Base-by-base conservation (phyloP, 2,329 filamentous ascomycete genomes). In the Calonectria honghensis region DNA sequence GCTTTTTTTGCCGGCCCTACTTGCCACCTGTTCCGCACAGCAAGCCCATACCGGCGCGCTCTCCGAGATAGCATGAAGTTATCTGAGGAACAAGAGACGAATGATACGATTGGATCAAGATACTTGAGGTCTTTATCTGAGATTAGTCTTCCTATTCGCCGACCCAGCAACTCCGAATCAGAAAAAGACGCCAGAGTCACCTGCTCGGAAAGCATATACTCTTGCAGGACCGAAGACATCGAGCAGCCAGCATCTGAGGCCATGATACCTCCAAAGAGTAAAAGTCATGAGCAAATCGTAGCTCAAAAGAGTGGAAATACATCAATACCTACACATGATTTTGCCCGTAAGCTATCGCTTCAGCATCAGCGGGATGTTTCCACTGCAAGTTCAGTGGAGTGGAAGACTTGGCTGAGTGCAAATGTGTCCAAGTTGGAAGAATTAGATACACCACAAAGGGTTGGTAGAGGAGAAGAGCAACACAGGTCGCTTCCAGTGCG, bases 11-110 rank as follows among this genome's bases (percentile, higher is more conserved):
- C 87, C 1, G 91, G 89, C 57, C 88, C 88, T 2, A 83, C 85
- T 1, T 87, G 86, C 20, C 88, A 90, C 73, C 82, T 91, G 0
- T 91, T 91, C 74, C 86, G 90, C 35, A 89, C 89, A 0, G 84
- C 86, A 32, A 92, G 90, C 69, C 90, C 90, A 0, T 93, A 89
- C 76, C 88, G 90, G 4, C 88, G 88, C 32, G 88, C 88, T 3
- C 79, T 92, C 39, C 87, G 85, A 57, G 85, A 87, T 65, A 88
- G 83, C 2, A 90, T 90, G 77, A 83, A 84, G 70, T 79, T 83
- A 10, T 83, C 84, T 20, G 79, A 85, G 10, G 80, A 82, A 20
- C 75, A 74, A 2, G 75, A 81, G 6, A 72, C 78, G 3, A 71
- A 73, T 0, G 81, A 75, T 7, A 81, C 81, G 4, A 76, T 83